Evolutionary conservation across 2,329 filamentous ascomycete species (phyloP), one percentile per base, ranked within the genome.

Genomic region (Colletotrichum orchidophilum): DNA sequence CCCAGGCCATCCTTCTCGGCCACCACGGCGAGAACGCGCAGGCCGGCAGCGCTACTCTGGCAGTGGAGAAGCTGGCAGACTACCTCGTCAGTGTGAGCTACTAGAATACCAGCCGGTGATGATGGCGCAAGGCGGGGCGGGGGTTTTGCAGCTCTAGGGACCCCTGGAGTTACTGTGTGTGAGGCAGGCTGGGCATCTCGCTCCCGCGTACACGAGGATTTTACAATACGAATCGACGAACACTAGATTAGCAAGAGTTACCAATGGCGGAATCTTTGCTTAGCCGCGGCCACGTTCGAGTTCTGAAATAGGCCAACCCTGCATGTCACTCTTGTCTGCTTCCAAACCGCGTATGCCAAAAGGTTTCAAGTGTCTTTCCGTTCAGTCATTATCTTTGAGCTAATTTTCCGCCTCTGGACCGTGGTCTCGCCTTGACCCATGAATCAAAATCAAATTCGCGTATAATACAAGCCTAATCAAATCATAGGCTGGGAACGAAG

Each of bases 1-100:
- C 88, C 79, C 92, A 97, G 84, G 94, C 95, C 76, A 91, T 98
- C 81, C 90, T 99, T 80, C 85, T 99, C 81, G 93, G 91, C 76
- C 94, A 97, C 87, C 94, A 98, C 87, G 87, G 87, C 75, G 94
- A 97, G 81, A 81, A 82, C 73, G 85, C 91, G 76, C 87, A 93
- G 81, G 93, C 93, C 63, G 91, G 94, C 80, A 92, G 92, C 81
- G 91, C 94, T 74, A 91, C 91, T 77, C 89, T 89, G 80, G 94
- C 93, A 60, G 93, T 97, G 75, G 93, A 96, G 86, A 87, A 90
- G 77, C 88, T 99, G 74, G 94, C 90, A 78, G 94, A 97, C 83
- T 98, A 98, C 87, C 90, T 97, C 74, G 91, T 94, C 81, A 88
- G 90, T 77, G 86, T 89, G 74, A 90, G 91, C 75, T 97, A 97